Conservation (phyloP, 768 basidiomycete genomes). For the Nevesoporus exiguus region DNA sequence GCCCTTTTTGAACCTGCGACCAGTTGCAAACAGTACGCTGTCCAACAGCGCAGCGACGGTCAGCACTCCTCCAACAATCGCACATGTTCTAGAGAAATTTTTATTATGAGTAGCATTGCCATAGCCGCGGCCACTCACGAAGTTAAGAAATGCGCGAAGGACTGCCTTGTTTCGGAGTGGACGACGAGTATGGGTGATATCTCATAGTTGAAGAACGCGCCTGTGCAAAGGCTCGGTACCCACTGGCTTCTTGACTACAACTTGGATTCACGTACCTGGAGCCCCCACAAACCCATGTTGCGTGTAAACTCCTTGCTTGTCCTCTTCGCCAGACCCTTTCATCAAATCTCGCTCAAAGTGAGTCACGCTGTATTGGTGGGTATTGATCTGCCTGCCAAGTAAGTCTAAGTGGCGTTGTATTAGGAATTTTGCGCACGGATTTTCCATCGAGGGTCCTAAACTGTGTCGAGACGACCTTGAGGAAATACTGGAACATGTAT, state of each 20-base stretch:
- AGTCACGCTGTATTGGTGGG: constrained; percentile 94
- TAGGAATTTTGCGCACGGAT: constrained; percentile 40
- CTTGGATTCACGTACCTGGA: constrained; percentile 44
- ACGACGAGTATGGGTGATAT: constrained; percentile 96
- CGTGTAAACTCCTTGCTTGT: constrained; percentile 61
- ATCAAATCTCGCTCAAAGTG: constrained; percentile 91
- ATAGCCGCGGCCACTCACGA: constrained; percentile 58
- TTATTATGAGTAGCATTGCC: neutral
- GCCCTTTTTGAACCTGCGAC: constrained; percentile 66
- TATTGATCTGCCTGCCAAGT: constrained; percentile 54
- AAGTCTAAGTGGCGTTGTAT: constrained; percentile 2
- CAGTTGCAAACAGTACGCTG: constrained; percentile 80
- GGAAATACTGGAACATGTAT: constrained; percentile 99
- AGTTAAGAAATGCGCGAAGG: constrained; percentile 96
- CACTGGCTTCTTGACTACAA: neutral
- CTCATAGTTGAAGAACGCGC: constrained; percentile 91
- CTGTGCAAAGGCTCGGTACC: constrained; percentile 29
- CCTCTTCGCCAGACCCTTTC: constrained; percentile 56
- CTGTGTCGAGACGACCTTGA: constrained; percentile 96
- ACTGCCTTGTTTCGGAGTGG: constrained; percentile 86
- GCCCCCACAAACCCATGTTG: constrained; percentile 73
- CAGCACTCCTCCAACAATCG: constrained; percentile 95
- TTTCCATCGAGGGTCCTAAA: constrained; percentile 82
- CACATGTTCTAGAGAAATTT: constrained; percentile 68
- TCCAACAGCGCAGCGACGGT: constrained; percentile 92